Base-by-base conservation (phyloP, 2,329 filamentous ascomycete species). In the Dactylonectria macrodidyma region DNA sequence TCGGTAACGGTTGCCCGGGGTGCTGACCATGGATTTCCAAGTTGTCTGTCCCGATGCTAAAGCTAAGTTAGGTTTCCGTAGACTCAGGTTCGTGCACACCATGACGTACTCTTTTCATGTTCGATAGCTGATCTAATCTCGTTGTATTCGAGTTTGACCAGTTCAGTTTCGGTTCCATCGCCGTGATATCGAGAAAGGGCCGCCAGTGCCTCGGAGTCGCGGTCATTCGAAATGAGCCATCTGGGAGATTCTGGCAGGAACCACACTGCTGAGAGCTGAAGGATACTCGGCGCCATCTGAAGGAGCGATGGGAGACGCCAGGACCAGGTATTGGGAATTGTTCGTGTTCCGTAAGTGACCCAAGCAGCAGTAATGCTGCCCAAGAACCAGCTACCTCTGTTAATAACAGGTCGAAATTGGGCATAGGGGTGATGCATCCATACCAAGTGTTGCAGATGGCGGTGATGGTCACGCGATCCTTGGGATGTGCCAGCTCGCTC, bases 221-320 rank as follows among this genome's bases (percentile, higher is more conserved):
- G 68, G 0, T 72, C 70, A 14, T 73, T 71, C 1, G 70, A 67
- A 63, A 89, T 88, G 24, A 91, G 81, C 89, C 89, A 91, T 64
- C 90, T 80, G 2, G 90, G 90, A 3, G 87, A 90, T 73, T 92
- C 90, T 0, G 90, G 90, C 1, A 91, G 80, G 70, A 90, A 84
- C 63, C 84, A 88, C 4, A 85, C 59, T 1, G 62, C 66, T 0
- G 56, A 66, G 0, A 71, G 2, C 12, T 74, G 72, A 0, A 74
- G 55, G 0, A 74, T 0, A 2, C 66, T 71, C 1, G 66, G 68
- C 0, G 50, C 62, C 54, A 75, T 73, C 44, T 79, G 77, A 0
- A 78, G 66, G 0, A 79, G 65, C 0, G 76, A 79, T 0, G 80
- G 78, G 3, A 81, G 76, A 26, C 79, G 74, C 80, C 80, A 82